phyloP scores from a whole-genome alignment of 1,284 basidiomycete species.

The Kalmanozyma brasiliensis region DNA sequence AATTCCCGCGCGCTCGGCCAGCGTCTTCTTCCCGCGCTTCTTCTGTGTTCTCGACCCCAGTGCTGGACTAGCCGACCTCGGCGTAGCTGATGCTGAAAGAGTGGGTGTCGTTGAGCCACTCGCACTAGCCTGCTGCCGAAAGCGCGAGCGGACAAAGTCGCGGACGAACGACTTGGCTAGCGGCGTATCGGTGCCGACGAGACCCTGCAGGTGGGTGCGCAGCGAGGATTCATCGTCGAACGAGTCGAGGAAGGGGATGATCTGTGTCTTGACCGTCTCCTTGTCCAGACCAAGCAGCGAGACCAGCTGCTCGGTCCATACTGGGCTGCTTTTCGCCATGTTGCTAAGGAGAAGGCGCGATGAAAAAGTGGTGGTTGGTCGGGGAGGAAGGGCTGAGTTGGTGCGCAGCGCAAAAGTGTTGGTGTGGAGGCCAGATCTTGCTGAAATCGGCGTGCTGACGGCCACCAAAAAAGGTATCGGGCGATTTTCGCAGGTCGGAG shows the following conservation, averaged over 20 bases:
- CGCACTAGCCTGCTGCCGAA: conserved; percentile 15
- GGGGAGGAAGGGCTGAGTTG: conserved; percentile 3
- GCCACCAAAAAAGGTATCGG: neutral
- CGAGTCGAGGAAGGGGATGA: conserved; percentile 50
- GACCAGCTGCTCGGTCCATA: conserved; percentile 47
- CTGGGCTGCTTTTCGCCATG: conserved; percentile 29
- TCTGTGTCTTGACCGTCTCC: conserved; percentile 41
- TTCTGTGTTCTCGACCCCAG: neutral
- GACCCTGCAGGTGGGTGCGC: conserved; percentile 35
- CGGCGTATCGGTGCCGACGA: conserved; percentile 36
- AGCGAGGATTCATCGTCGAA: conserved; percentile 34
- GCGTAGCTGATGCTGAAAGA: neutral
- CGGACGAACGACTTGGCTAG: conserved; percentile 36
- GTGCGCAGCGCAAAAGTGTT: conserved; percentile 2
- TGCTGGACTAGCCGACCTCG: neutral
- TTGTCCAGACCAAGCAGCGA: conserved; percentile 41
- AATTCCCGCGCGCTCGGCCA: conserved; percentile 30
- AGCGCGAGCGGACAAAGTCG: conserved; percentile 33
- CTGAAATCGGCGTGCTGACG: neutral
- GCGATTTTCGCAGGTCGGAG: conserved; percentile 2
- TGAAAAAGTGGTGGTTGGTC: neutral
- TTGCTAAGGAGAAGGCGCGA: neutral
- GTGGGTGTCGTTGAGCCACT: conserved; percentile 16
- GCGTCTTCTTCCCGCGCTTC: conserved; percentile 41
- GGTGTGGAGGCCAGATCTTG: conserved; percentile 13